phyloP scores from a whole-genome alignment of 805 yeast genomes.

The Candida tammaniensis region DNA sequence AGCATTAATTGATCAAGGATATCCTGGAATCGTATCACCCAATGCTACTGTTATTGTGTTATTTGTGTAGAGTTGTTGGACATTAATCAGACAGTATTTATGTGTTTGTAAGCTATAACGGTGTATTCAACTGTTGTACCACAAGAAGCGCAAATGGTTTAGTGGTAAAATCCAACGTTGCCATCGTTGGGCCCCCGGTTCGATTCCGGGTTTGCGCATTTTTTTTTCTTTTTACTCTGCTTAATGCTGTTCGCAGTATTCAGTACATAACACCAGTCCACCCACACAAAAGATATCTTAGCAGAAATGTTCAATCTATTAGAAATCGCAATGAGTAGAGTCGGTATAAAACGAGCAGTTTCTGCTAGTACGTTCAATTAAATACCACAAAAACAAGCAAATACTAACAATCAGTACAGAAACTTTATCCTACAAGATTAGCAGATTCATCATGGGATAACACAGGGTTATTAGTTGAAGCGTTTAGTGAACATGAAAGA shows the following conservation, averaged over 20 bases:
- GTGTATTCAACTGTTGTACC: too few species aligned
- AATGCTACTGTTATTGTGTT: too few species aligned
- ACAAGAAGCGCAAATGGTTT: conserved; percentile 17
- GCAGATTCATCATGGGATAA: conserved; percentile 96
- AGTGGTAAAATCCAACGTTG: conserved; percentile 20
- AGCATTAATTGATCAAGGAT: too few species aligned
- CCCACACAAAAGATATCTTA: too few species aligned
- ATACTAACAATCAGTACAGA: conserved; percentile 49
- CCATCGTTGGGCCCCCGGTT: conserved; percentile 21
- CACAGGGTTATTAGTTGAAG: conserved; percentile 84
- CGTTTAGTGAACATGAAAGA: conserved; percentile 21
- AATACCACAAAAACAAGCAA: neutral
- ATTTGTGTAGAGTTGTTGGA: too few species aligned
- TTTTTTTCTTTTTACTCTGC: conserved; percentile 2
- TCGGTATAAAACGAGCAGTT: conserved; percentile 13
- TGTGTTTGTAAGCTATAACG: too few species aligned
- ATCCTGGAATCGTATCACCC: too few species aligned
- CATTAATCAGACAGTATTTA: too few species aligned
- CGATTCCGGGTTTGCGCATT: conserved; percentile 19
- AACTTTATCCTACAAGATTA: conserved; percentile 71
- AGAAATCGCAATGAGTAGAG: conserved; percentile 53
- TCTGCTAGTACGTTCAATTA: conserved; percentile 11
- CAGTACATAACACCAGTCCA: neutral
- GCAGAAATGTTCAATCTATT: neutral
- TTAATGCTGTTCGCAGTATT: too few species aligned